Percentiles rank a stretch among this genome's conserved stretches.
Evolutionary conservation across 345 rosid species (phyloP).

Genomic region (Gossypioides kirkii): DNA sequence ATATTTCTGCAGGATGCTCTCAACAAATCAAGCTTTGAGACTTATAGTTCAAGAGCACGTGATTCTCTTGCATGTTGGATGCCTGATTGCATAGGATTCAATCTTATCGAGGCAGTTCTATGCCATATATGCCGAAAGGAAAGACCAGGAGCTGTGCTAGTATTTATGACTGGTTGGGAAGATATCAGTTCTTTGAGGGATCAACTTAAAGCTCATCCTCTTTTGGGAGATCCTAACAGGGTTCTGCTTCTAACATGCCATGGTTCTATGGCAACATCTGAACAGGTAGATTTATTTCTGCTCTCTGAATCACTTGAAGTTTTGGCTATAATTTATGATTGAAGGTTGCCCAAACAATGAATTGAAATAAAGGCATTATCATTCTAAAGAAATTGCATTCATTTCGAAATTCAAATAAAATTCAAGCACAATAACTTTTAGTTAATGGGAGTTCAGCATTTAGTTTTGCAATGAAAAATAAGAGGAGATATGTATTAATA

Average conservation of each 20-base stretch:
- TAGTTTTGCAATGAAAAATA: not conserved
- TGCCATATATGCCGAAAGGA: constrained; percentile 97
- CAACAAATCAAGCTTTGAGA: constrained; percentile 74
- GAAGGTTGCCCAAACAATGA: not conserved
- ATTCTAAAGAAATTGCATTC: not conserved
- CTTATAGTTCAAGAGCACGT: constrained; percentile 73
- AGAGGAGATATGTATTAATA: not conserved
- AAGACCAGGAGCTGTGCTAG: constrained; percentile 86
- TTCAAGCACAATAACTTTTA: not conserved
- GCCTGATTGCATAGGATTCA: constrained; percentile 93
- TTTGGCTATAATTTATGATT: not conserved
- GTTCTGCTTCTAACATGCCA: constrained; percentile 84
- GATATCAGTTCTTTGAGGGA: constrained; percentile 89
- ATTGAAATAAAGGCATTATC: not conserved
- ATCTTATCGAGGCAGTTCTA: constrained; percentile 88
- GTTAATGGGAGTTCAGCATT: not conserved
- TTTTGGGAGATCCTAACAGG: constrained; percentile 95
- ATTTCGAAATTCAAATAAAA: not conserved
- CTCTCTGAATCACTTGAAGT: not conserved
- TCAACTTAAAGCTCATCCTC: constrained; percentile 96
- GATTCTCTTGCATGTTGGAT: constrained; percentile 88
- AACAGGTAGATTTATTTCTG: constrained; percentile 51
- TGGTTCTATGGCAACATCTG: constrained; percentile 98
- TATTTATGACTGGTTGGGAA: constrained; percentile 99
- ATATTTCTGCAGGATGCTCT: constrained; percentile 74